These are phyloP conservation scores for Phytophthora multivora DNA, from an alignment of 352 stramenopile genomes.

Conservation along the genomic window DNA sequence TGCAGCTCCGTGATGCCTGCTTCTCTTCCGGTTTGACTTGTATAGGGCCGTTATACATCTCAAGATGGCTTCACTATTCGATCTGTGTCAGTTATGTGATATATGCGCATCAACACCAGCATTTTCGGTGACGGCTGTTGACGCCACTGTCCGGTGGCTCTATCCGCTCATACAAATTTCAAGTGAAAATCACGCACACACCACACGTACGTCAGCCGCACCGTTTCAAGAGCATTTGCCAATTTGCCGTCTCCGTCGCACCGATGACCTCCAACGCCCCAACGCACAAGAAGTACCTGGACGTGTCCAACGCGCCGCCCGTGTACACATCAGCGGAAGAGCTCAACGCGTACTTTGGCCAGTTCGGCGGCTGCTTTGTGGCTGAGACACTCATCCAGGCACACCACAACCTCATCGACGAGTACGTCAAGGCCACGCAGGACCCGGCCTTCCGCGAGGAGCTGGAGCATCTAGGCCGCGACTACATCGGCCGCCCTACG, in stretches of 20 bases:
- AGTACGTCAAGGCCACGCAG: slow-evolving; percentile 94
- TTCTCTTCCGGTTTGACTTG: no score
- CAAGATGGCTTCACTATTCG: neutral
- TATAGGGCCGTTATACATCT: no score
- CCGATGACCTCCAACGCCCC: neutral
- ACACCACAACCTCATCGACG: slow-evolving; percentile 93
- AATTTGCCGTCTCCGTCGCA: slow-evolving; percentile 18
- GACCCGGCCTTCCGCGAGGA: slow-evolving; percentile 95
- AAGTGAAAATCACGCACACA: neutral
- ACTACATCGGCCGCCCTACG: slow-evolving; percentile 93
- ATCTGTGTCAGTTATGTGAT: slow-evolving; percentile 1
- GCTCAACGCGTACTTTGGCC: slow-evolving; percentile 87
- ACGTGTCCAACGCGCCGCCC: slow-evolving; percentile 77
- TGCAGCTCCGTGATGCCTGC: no score
- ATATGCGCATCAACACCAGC: slow-evolving; percentile 24
- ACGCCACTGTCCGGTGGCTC: slow-evolving; percentile 22
- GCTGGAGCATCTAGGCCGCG: slow-evolving; percentile 95
- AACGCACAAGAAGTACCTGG: slow-evolving; percentile 50
- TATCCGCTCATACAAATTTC: slow-evolving; percentile 9
- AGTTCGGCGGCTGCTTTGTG: slow-evolving; percentile 98
- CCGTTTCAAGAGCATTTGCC: slow-evolving; percentile 8
- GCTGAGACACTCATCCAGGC: slow-evolving; percentile 97
- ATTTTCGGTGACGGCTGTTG: slow-evolving; percentile 24
- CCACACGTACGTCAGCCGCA: slow-evolving; percentile 12
- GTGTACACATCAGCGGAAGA: slow-evolving; percentile 66